These are phyloP conservation scores for Mycocalia duriaeana DNA, from an alignment of 1,284 basidiomycete species.

Conservation along the genomic window DNA sequence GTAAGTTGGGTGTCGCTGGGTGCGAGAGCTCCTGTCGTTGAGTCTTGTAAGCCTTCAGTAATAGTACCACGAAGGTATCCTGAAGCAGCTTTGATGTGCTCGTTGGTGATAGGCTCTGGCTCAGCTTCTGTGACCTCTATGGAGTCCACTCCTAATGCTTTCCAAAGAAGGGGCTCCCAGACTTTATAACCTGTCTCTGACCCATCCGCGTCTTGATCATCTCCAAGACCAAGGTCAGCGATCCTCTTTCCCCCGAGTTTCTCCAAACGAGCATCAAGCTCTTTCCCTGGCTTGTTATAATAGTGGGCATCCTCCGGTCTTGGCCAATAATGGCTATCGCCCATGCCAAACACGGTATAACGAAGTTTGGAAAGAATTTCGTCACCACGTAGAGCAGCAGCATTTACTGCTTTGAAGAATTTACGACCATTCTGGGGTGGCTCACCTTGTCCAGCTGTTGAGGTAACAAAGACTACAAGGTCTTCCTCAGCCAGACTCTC, in stretches of 20 bases:
- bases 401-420: slow-evolving; percentile 84
- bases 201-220: slow-evolving; percentile 98
- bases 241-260: slow-evolving; percentile 75
- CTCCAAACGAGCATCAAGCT: slow-evolving; percentile 77
- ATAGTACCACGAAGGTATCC: slow-evolving; percentile 96
- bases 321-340: slow-evolving; percentile 99
- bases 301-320: slow-evolving; percentile 93
- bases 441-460: slow-evolving; percentile 98
- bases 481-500: slow-evolving; percentile 74
- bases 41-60: slow-evolving; percentile 84
- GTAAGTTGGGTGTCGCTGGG: slow-evolving; percentile 91
- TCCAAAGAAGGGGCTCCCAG: slow-evolving; percentile 94
- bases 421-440: slow-evolving; percentile 93
- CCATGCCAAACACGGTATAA: slow-evolving; percentile 90
- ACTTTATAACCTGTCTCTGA: slow-evolving; percentile 92
- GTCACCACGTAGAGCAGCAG: slow-evolving; percentile 55
- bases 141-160: slow-evolving; percentile 87
- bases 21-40: slow-evolving; percentile 84
- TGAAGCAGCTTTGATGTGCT: slow-evolving; percentile 98
- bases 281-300: slow-evolving; percentile 96
- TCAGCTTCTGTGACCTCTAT: slow-evolving; percentile 90
- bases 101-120: slow-evolving; percentile 96
- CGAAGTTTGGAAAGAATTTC: slow-evolving; percentile 58
- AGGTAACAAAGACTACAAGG: slow-evolving; percentile 86
- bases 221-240: slow-evolving; percentile 79